Conservation (phyloP, 495 filamentous ascomycete genomes). For the Daldinia bambusicola region DNA sequence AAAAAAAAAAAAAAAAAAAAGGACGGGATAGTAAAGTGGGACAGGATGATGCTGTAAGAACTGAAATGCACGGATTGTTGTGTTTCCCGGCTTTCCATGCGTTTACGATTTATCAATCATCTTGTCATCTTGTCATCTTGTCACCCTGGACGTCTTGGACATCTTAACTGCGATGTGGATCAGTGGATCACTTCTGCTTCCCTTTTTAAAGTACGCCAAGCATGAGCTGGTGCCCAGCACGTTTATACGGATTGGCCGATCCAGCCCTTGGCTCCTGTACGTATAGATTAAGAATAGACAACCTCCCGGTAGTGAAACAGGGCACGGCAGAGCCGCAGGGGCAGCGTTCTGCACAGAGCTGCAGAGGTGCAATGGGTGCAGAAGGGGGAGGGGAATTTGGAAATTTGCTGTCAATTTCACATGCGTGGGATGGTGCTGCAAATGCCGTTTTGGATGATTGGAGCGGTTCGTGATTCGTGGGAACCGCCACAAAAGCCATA, state of each 20-base stretch:
- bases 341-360: slow-evolving; percentile 15
- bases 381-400: slow-evolving; percentile 16
- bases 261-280: slow-evolving; percentile 35
- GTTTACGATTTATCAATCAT: slow-evolving; percentile 42
- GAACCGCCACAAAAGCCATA: slow-evolving; percentile 13
- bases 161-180: slow-evolving; percentile 44
- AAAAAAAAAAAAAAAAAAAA: not conserved
- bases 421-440: slow-evolving; percentile 37
- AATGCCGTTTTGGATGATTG: slow-evolving; percentile 38
- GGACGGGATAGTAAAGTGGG: slow-evolving; percentile 32
- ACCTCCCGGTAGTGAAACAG: slow-evolving; percentile 45
- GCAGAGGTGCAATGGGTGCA: not conserved
- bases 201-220: slow-evolving; percentile 36
- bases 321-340: slow-evolving; percentile 47
- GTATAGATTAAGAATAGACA: slow-evolving; percentile 44
- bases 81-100: slow-evolving; percentile 16
- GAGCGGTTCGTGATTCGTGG: slow-evolving; percentile 35
- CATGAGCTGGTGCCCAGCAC: slow-evolving; percentile 31
- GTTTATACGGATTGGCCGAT: slow-evolving; percentile 39
- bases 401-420: slow-evolving; percentile 34
- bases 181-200: slow-evolving; percentile 41
- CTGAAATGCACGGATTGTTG: slow-evolving; percentile 25
- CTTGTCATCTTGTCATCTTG: slow-evolving; percentile 28
- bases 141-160: not conserved
- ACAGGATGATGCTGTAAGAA: slow-evolving; percentile 39